phyloP scores from a whole-genome alignment of 441 rosid species.

The Viola pubescens region DNA sequence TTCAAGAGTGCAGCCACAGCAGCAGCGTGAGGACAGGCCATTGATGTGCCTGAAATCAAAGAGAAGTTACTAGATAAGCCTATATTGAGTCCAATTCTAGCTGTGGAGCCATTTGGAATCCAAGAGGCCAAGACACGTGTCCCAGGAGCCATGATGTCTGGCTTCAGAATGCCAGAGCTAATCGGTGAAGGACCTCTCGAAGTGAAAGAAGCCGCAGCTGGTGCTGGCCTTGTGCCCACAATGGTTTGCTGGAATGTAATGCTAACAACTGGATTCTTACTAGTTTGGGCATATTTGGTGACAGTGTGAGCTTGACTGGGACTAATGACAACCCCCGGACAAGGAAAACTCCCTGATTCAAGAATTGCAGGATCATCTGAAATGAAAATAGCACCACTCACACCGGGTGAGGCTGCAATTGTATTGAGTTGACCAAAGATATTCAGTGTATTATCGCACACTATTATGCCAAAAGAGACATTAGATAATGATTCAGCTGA shows the following conservation, averaged over 20 bases:
- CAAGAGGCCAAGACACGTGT: constrained; percentile 70
- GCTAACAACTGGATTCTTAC: constrained; percentile 15
- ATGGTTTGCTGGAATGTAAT: constrained; percentile 35
- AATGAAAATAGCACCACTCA: constrained; percentile 33
- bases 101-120: constrained; percentile 37
- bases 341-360: neutral
- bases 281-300: constrained; percentile 25
- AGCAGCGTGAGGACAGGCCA: constrained; percentile 89
- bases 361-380: constrained; percentile 18
- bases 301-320: constrained; percentile 21
- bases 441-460: constrained; percentile 22
- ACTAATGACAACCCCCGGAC: constrained; percentile 31
- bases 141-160: constrained; percentile 77
- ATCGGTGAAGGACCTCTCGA: constrained; percentile 45
- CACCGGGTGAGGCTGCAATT: constrained; percentile 11
- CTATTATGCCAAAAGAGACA: constrained; percentile 17
- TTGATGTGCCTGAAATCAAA: constrained; percentile 77
- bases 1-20: constrained; percentile 69
- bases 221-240: constrained; percentile 34
- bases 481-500: constrained; percentile 21
- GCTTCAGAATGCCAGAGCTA: constrained; percentile 55
- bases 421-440: constrained; percentile 1
- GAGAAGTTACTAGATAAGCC: constrained; percentile 18
- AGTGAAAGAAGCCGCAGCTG: constrained; percentile 29
- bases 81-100: constrained; percentile 10